Evolutionary conservation across 495 filamentous ascomycete genomes (phyloP).

Genomic region (Lindgomyces ingoldianus): DNA sequence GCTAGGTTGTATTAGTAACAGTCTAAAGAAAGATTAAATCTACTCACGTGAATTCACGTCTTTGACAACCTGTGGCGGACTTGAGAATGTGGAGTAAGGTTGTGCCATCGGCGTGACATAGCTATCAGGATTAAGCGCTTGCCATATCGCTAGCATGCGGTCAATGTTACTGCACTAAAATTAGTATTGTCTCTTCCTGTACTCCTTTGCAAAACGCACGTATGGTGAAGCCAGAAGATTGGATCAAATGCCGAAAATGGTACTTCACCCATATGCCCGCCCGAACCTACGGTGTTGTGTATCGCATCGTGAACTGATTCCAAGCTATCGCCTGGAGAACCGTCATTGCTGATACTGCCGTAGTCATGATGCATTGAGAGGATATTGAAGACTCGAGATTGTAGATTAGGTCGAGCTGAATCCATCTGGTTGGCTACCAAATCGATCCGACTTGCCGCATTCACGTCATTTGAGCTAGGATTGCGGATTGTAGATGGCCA

Average conservation of each 20-base stretch:
- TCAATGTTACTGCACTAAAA: slow-evolving; percentile 60
- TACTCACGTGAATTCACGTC: slow-evolving; percentile 43
- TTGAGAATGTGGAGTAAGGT: slow-evolving; percentile 55
- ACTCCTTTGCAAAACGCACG: slow-evolving; percentile 35
- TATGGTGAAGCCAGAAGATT: slow-evolving; percentile 69
- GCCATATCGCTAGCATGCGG: slow-evolving; percentile 71
- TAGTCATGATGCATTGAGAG: slow-evolving; percentile 61
- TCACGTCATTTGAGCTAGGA: slow-evolving; percentile 14
- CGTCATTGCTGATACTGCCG: slow-evolving; percentile 60
- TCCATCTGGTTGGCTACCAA: slow-evolving; percentile 49
- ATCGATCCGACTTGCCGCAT: slow-evolving; percentile 29
- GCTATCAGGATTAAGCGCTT: slow-evolving; percentile 61
- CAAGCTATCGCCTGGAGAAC: slow-evolving; percentile 54
- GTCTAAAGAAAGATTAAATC: not conserved
- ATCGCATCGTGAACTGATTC: slow-evolving; percentile 67
- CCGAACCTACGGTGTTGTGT: slow-evolving; percentile 56
- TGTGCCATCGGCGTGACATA: slow-evolving; percentile 56
- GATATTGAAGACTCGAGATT: slow-evolving; percentile 60
- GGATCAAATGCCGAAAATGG: slow-evolving; percentile 73
- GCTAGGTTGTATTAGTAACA: slow-evolving; percentile 34
- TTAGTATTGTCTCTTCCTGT: slow-evolving; percentile 9
- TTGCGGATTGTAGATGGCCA: slow-evolving; percentile 29
- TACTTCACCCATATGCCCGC: slow-evolving; percentile 68
- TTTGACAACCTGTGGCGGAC: slow-evolving; percentile 44
- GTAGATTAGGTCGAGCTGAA: slow-evolving; percentile 48